Base-by-base conservation (phyloP, 2,329 filamentous ascomycete species). In the Boeremia exigua region DNA sequence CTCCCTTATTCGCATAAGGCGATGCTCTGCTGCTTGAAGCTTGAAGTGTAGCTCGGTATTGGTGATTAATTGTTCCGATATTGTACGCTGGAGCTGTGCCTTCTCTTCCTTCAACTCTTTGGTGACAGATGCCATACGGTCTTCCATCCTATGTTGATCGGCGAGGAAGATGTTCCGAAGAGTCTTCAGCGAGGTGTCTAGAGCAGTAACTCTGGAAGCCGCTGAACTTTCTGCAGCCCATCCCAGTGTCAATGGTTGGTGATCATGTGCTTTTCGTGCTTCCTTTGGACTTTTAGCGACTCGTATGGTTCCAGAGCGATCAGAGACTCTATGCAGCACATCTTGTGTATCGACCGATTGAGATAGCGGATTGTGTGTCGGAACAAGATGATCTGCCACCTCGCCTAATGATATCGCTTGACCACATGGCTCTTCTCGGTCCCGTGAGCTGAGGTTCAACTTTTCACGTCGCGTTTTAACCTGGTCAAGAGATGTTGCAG, bases 211-310 rank as follows among this genome's bases (percentile, higher is more conserved):
- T 9, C 7, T 25, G 6, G 29, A 14, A 27, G 29, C 2, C 12
- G 2, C 25, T n/a, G 53, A 46, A 0, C 10, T n/a, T 2, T 3
- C n/a, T 1, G 3, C 15, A 7, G 28, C 12, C n/a, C 28, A 14
- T 9, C 37, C 15, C 15, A 40, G 10, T 7, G 12, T 19, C 4
- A 39, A 27, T 2, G 32, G 15, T 2, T 12, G 17, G 4, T 23
- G 0, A 6, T 23, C 38, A 6, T 44, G 48, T 14, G 29, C 6
- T 10, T 14, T 7, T n/a, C 50, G 48, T 15, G 9, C 27, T n/a
- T 60, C 60, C 33, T 50, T 55, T 19, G 40, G 59, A 4, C 48
- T 9, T 30, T 67, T 66, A 5, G 23, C 30, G 7, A 69, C 51
- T 39, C 51, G 51, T 19, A 37, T 37, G 23, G 52, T 11, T 6